These are phyloP conservation scores for Penstemon davidsonii DNA, from an alignment of 257 asterid genomes.

Conservation along the genomic window DNA sequence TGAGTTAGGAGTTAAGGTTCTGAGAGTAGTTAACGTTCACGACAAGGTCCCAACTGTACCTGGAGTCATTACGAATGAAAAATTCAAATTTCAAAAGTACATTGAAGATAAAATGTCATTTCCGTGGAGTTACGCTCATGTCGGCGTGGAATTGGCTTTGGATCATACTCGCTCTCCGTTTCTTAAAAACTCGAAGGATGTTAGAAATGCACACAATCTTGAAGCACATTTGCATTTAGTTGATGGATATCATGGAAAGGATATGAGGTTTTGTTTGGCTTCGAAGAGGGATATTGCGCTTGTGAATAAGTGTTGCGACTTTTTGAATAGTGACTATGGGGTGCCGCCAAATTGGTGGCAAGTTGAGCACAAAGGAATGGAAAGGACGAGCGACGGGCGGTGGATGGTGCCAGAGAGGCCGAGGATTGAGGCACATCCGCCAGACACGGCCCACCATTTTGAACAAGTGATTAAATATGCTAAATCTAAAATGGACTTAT, in stretches of 20 bases:
- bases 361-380: slow-evolving; percentile 83
- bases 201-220: slow-evolving; percentile 55
- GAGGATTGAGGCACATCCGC: slow-evolving; percentile 61
- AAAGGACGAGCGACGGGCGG: slow-evolving; percentile 50
- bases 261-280: slow-evolving; percentile 29
- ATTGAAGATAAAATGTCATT: slow-evolving; percentile 48
- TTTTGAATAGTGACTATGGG: slow-evolving; percentile 48
- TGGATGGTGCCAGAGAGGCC: slow-evolving; percentile 75
- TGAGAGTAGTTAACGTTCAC: slow-evolving; percentile 56
- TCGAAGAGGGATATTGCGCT: slow-evolving; percentile 62
- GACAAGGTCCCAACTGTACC: slow-evolving; percentile 72
- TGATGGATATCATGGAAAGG: slow-evolving; percentile 66
- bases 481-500: slow-evolving; percentile 36
- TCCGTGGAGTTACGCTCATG: slow-evolving; percentile 84
- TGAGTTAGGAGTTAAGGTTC: slow-evolving; percentile 53
- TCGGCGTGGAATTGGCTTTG: slow-evolving; percentile 58
- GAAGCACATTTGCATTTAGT: slow-evolving; percentile 69
- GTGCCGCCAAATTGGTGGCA: slow-evolving; percentile 87
- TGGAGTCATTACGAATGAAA: slow-evolving; percentile 68
- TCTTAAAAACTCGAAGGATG: slow-evolving; percentile 40
- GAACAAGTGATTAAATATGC: slow-evolving; percentile 63
- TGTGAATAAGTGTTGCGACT: slow-evolving; percentile 61
- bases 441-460: slow-evolving; percentile 79
- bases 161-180: slow-evolving; percentile 61
- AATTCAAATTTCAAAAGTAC: slow-evolving; percentile 52